Evolutionary conservation across 139 green algal genomes (phyloP).

Genomic region (Ostreobium quekettii): DNA sequence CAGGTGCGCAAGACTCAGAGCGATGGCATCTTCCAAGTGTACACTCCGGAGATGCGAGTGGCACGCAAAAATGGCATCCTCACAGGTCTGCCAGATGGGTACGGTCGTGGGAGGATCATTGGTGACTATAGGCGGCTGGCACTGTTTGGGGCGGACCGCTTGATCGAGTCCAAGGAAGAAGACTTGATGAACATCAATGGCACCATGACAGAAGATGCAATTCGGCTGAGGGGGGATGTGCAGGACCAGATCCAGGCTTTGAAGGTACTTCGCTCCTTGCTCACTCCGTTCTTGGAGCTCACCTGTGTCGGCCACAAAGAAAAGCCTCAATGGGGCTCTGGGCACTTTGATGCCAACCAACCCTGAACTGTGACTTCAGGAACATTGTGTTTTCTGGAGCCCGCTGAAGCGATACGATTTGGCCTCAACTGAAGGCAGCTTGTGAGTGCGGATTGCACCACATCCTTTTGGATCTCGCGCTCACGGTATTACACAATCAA

Average conservation of each 20-base stretch:
- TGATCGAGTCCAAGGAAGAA: conserved; percentile 50
- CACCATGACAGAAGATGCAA: conserved; percentile 28
- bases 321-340: too few species aligned
- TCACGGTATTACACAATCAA: too few species aligned
- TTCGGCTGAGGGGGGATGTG: conserved; percentile 36
- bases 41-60: conserved; percentile 62
- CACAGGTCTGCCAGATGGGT: conserved; percentile 63
- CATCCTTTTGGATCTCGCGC: too few species aligned
- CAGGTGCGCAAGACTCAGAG: conserved; percentile 66
- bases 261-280: conserved; percentile 31
- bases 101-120: conserved; percentile 67
- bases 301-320: too few species aligned
- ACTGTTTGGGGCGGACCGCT: conserved; percentile 58
- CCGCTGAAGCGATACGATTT: too few species aligned
- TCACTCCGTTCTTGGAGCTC: too few species aligned
- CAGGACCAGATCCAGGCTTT: conserved; percentile 39
- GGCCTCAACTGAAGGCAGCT: too few species aligned
- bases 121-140: conserved; percentile 70
- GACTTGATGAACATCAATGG: conserved; percentile 33
- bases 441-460: too few species aligned
- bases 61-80: conserved; percentile 58
- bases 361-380: too few species aligned
- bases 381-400: too few species aligned
- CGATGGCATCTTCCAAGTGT: conserved; percentile 62
- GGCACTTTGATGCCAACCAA: too few species aligned